These are phyloP conservation scores for Pseudocercospora musae DNA, from an alignment of 2,329 filamentous ascomycete genomes.

Conservation along the genomic window DNA sequence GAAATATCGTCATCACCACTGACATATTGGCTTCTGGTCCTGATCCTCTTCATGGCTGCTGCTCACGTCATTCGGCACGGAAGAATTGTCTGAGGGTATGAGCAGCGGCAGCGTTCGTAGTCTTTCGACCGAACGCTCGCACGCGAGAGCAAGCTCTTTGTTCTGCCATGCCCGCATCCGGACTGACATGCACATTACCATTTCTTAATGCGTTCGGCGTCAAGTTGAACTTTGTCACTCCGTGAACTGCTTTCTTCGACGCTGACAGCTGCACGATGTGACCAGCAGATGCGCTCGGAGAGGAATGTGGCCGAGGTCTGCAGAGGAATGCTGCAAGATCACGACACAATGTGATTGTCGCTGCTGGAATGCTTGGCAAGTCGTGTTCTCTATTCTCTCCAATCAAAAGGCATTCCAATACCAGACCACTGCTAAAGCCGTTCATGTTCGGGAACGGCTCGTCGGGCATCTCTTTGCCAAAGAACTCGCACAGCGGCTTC, in stretches of 20 bases:
- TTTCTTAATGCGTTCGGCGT: background rate
- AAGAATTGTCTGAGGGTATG: background rate
- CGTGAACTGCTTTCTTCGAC: background rate
- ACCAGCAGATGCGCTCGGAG: background rate
- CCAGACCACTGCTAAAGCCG: too few species aligned
- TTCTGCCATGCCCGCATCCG: background rate
- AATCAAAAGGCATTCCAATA: too few species aligned
- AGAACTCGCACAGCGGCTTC: slow-evolving; percentile 16
- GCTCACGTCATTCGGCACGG: background rate
- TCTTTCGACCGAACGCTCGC: background rate
- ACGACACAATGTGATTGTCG: background rate
- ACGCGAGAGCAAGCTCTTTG: background rate
- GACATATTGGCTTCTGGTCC: background rate
- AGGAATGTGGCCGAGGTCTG: background rate
- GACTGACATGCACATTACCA: background rate
- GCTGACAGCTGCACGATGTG: background rate
- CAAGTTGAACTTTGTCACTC: background rate
- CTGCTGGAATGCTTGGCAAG: background rate
- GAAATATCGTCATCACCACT: background rate
- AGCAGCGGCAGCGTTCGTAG: background rate
- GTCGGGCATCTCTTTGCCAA: slow-evolving; percentile 11
- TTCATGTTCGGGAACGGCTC: slow-evolving; percentile 13
- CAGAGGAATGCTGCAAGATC: background rate
- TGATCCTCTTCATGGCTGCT: background rate
- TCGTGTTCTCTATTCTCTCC: background rate